A percentile compares a stretch with the other conserved stretches of the same genome.
Conservation (phyloP, 768 basidiomycete genomes). For the Hirschioporus abietinus region DNA sequence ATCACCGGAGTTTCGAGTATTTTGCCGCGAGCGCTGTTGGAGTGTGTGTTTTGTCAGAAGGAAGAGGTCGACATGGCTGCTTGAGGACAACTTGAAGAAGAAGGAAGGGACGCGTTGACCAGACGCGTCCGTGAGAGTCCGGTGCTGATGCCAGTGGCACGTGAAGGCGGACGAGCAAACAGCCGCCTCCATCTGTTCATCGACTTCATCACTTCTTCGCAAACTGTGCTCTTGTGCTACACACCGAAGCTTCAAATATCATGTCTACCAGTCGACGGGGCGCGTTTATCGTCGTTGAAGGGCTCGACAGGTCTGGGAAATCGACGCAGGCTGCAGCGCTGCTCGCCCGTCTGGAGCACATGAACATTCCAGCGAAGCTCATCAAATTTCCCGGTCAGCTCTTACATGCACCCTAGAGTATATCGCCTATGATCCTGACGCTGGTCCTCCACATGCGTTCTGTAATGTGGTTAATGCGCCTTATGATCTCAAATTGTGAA, state of each 20-base stretch:
- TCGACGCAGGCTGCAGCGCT: slow-evolving; percentile 77
- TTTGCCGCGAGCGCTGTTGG: neutral
- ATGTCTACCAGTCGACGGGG: slow-evolving; percentile 37
- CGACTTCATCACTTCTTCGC: neutral
- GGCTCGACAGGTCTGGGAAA: slow-evolving; percentile 94
- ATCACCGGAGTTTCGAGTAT: neutral
- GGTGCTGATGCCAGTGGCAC: neutral
- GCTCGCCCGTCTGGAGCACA: slow-evolving; percentile 43
- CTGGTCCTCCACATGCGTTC: neutral
- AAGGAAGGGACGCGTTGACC: neutral
- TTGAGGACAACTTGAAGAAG: neutral
- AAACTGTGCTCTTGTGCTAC: neutral
- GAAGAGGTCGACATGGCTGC: neutral
- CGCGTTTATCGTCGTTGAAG: slow-evolving; percentile 90
- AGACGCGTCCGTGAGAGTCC: neutral
- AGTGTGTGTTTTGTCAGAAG: neutral
- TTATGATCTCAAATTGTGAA: neutral
- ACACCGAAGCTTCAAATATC: neutral
- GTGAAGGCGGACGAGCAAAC: neutral
- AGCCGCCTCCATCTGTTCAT: neutral
- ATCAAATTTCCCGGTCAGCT: slow-evolving; percentile 87
- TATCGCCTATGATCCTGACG: neutral
- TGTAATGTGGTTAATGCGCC: too few relatives aligned
- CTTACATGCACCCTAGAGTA: neutral
- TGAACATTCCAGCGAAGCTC: slow-evolving; percentile 43